Evolutionary conservation across 1,284 basidiomycete genomes (phyloP).

Genomic region (Fistulinella cinereoalba): DNA sequence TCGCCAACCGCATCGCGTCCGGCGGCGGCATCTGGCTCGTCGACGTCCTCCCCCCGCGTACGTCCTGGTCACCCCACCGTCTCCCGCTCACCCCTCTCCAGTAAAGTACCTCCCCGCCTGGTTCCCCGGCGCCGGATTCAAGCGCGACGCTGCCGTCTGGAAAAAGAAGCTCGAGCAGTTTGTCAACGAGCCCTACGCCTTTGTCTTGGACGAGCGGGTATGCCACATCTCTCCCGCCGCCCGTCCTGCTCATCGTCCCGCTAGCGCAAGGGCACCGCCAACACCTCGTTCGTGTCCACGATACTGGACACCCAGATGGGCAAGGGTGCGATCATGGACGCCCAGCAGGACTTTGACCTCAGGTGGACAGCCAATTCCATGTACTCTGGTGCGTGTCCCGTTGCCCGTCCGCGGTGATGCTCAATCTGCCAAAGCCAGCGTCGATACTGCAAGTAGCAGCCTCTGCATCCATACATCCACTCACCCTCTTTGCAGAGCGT

Average conservation of each 20-base stretch:
- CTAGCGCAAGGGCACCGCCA: conserved; percentile 52
- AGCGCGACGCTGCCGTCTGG: conserved; percentile 57
- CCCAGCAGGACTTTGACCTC: conserved; percentile 55
- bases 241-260: neutral
- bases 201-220: conserved; percentile 56
- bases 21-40: conserved; percentile 69
- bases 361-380: conserved; percentile 75
- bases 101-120: conserved; percentile 45
- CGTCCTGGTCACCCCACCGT: conserved; percentile 13
- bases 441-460: conserved; percentile 59
- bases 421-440: conserved; percentile 37
- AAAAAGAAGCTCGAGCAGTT: conserved; percentile 65
- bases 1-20: conserved; percentile 59
- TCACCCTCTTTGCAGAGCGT: conserved; percentile 50
- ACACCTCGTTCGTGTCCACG: conserved; percentile 60
- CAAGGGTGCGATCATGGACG: conserved; percentile 25
- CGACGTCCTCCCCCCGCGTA: conserved; percentile 53
- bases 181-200: conserved; percentile 61
- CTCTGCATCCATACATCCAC: too few species aligned
- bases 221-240: conserved; percentile 1
- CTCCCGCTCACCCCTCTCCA: conserved; percentile 4
- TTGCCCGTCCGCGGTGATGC: too few species aligned
- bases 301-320: conserved; percentile 42
- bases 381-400: conserved; percentile 51
- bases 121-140: conserved; percentile 48